Percentiles rank a stretch among this genome's conserved stretches.
phyloP scores from a whole-genome alignment of 2,329 filamentous ascomycete species.

The Claviceps monticola region DNA sequence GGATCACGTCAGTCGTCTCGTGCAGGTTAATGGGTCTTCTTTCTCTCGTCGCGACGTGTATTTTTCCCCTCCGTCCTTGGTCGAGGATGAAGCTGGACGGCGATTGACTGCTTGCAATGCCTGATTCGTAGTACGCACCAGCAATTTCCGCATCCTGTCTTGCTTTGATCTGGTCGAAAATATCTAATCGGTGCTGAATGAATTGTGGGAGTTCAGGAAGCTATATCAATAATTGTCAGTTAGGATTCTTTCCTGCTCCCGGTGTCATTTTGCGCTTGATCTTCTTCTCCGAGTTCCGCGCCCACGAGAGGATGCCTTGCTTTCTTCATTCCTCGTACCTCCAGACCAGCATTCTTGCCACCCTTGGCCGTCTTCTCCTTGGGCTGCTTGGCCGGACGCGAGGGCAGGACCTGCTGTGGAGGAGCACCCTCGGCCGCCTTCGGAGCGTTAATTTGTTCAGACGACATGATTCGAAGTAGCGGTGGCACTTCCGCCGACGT shows the following conservation, averaged over 20 bases:
- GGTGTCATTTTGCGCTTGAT: background rate
- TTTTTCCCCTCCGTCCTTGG: background rate
- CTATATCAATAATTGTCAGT: conserved; percentile 9
- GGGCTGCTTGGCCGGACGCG: conserved; percentile 22
- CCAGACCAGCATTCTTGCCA: conserved; percentile 43
- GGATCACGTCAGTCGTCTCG: background rate
- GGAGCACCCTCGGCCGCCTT: conserved; percentile 21
- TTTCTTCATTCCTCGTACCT: conserved; percentile 18
- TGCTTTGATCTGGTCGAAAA: conserved; percentile 83
- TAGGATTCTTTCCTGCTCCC: conserved; percentile 12
- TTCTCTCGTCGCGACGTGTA: background rate
- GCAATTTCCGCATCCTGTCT: conserved; percentile 63
- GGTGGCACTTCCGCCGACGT: background rate
- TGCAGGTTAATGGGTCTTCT: background rate
- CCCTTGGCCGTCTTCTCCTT: conserved; percentile 30
- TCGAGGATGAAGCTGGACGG: background rate
- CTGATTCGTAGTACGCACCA: conserved; percentile 17
- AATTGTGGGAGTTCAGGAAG: conserved; percentile 50
- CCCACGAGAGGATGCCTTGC: background rate
- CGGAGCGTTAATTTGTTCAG: conserved; percentile 22
- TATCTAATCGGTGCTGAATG: conserved; percentile 66
- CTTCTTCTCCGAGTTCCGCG: background rate
- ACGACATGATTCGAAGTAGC: conserved; percentile 19
- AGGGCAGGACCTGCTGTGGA: conserved; percentile 21
- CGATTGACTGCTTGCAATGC: background rate